These are phyloP conservation scores for Zymoseptoria passerinii DNA, from an alignment of 2,329 filamentous ascomycete species.

Conservation along the genomic window DNA sequence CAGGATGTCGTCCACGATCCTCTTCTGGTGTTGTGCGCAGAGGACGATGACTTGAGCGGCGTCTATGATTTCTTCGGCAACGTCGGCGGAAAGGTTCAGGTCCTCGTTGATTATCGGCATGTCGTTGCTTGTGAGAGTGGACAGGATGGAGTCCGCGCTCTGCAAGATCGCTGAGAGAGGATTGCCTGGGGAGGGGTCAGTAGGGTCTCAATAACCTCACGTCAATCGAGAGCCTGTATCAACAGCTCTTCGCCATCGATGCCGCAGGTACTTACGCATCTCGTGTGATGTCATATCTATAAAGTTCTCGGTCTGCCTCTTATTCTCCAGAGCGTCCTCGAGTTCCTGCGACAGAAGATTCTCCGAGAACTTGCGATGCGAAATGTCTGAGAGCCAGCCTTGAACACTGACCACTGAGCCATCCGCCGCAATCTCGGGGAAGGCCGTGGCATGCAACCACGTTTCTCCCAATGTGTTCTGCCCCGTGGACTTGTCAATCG, in stretches of 20 bases:
- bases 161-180: conserved; percentile 39
- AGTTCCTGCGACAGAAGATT: conserved; percentile 24
- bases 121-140: conserved; percentile 19
- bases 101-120: conserved; percentile 21
- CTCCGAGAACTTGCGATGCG: conserved; percentile 28
- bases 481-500: conserved; percentile 20
- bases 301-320: conserved; percentile 31
- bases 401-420: conserved; percentile 24
- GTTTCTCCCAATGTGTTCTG: conserved; percentile 22
- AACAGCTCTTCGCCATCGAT: neutral
- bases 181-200: conserved; percentile 23
- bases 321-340: conserved; percentile 31
- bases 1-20: conserved; percentile 42
- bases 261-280: conserved; percentile 19
- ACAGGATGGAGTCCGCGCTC: conserved; percentile 37
- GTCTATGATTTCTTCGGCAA: conserved; percentile 21
- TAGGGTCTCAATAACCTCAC: no score
- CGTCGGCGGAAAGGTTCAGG: conserved; percentile 11
- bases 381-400: conserved; percentile 30
- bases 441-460: conserved; percentile 28
- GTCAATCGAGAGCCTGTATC: neutral
- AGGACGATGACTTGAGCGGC: conserved; percentile 36
- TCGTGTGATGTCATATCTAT: conserved; percentile 35
- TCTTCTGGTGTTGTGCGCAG: conserved; percentile 41
- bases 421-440: conserved; percentile 25